Evolutionary conservation across 2,329 filamentous ascomycete species (phyloP).

Genomic region (Phoma sp.): DNA sequence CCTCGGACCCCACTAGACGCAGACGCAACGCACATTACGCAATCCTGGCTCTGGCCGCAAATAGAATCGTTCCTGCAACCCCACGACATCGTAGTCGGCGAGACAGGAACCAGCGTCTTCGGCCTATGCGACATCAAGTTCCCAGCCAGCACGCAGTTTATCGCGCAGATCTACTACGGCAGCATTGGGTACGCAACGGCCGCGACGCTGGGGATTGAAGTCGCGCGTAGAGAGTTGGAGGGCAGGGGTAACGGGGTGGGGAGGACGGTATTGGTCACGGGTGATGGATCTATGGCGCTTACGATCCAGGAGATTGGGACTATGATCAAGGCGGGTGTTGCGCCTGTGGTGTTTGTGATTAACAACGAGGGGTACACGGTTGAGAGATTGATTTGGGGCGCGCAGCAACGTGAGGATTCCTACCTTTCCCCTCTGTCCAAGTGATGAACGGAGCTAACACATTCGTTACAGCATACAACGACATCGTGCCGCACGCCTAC

Average conservation of each 20-base stretch:
- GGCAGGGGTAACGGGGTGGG: slow-evolving; percentile 12
- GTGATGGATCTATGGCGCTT: slow-evolving; percentile 69
- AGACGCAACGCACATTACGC: slow-evolving; percentile 49
- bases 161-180: slow-evolving; percentile 54
- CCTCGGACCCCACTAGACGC: slow-evolving; percentile 38
- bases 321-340: slow-evolving; percentile 58
- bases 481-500: slow-evolving; percentile 50
- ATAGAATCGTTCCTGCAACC: slow-evolving; percentile 48
- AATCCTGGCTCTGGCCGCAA: slow-evolving; percentile 53
- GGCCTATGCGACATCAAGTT: slow-evolving; percentile 47
- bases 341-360: slow-evolving; percentile 51
- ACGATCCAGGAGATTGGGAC: slow-evolving; percentile 71
- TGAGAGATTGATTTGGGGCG: slow-evolving; percentile 56
- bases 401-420: slow-evolving; percentile 36
- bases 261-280: slow-evolving; percentile 64
- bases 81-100: slow-evolving; percentile 49
- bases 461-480: slow-evolving; percentile 43
- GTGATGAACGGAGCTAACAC: background rate
- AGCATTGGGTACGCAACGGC: slow-evolving; percentile 53
- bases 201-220: slow-evolving; percentile 50
- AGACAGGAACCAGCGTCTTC: slow-evolving; percentile 52
- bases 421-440: background rate
- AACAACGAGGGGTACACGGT: slow-evolving; percentile 58
- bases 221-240: slow-evolving; percentile 58
- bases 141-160: slow-evolving; percentile 36